Conservation (phyloP, 768 basidiomycete species). For the Pulveroboletus sp. region DNA sequence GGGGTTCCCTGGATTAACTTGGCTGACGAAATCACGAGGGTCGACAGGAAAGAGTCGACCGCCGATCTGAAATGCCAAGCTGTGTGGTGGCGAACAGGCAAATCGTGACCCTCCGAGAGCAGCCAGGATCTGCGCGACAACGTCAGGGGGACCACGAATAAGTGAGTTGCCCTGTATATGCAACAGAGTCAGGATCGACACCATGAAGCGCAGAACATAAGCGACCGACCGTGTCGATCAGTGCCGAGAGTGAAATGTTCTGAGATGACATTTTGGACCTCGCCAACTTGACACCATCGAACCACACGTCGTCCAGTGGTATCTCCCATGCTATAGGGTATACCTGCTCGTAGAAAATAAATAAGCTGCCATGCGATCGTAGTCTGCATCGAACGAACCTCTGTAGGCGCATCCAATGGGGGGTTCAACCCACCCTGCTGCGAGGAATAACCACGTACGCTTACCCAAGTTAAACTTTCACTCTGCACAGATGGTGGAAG, state of each 20-base stretch:
- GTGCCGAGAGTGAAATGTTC: constrained; percentile 52
- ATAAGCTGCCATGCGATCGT: constrained; percentile 2
- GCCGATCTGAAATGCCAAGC: constrained; percentile 61
- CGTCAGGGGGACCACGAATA: constrained; percentile 67
- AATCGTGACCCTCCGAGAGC: constrained; percentile 44
- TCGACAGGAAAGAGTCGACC: constrained; percentile 69
- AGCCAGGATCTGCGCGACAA: constrained; percentile 46
- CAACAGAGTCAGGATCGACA: neutral
- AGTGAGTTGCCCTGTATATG: constrained; percentile 63
- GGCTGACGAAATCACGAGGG: constrained; percentile 62
- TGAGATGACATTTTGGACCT: constrained; percentile 47
- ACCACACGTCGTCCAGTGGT: constrained; percentile 62
- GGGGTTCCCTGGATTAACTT: constrained; percentile 35
- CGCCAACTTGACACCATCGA: constrained; percentile 60
- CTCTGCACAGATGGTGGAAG: constrained; percentile 48
- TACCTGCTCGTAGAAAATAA: constrained; percentile 28
- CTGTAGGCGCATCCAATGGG: constrained; percentile 51
- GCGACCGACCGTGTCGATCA: constrained; percentile 61
- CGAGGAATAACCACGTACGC: constrained; percentile 50
- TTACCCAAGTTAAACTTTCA: constrained; percentile 59
- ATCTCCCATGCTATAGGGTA: constrained; percentile 74
- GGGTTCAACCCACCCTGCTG: constrained; percentile 51
- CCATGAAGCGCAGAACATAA: neutral
- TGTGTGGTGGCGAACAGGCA: constrained; percentile 57
- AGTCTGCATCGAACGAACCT: constrained; percentile 39